Base-by-base conservation (phyloP, 2,329 filamentous ascomycete genomes). In the Colletotrichum tropicale region DNA sequence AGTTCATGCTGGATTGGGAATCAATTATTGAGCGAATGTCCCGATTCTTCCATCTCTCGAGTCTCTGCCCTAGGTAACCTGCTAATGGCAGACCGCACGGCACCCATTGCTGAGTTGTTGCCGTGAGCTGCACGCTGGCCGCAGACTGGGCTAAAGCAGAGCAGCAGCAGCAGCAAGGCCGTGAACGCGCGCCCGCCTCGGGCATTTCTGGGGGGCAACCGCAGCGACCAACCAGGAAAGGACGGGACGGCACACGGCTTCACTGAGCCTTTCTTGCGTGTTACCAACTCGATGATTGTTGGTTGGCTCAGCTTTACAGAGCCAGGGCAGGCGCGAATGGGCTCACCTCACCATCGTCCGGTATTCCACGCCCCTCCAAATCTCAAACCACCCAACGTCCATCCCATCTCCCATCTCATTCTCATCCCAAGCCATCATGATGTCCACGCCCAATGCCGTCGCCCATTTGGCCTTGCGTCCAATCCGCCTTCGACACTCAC, bases 111-210 rank as follows among this genome's bases (percentile, higher is more conserved):
- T 52, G 43, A 52, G 43, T n/a, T 32, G 56, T 32, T 30, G 56
- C 56, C 28, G 56, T 32, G 56, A 30, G 56, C 32, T 71, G 69
- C 32, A 24, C 61, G 61, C 61, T 65, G 21, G 26, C 43, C n/a
- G 58, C 34, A 38, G n/a, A 48, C 32, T 28, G 21, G 5, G 21
- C 61, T 43, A 43, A 15, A 6, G 43, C 28, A 61, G 28, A 58
- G 32, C 32, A 34, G 30, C 32, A 21, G 30, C 32, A 21, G 26
- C 43, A 55, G 43, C 15, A 58, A 16, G 21, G 18, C 38, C 38
- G 30, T 48, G 43, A 18, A 34, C 61, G 55, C 43, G 68, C 61
- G 68, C 72, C 72, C 68, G 68, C 66, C 28, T 71, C 72, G 72
- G 72, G 72, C 72, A 66, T 75, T 66, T 74, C 34, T 64, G 58